Percentiles rank a stretch among this genome's conserved stretches.
Conservation (phyloP, 345 rosid genomes). For the Psidium friedrichsthalianum region DNA sequence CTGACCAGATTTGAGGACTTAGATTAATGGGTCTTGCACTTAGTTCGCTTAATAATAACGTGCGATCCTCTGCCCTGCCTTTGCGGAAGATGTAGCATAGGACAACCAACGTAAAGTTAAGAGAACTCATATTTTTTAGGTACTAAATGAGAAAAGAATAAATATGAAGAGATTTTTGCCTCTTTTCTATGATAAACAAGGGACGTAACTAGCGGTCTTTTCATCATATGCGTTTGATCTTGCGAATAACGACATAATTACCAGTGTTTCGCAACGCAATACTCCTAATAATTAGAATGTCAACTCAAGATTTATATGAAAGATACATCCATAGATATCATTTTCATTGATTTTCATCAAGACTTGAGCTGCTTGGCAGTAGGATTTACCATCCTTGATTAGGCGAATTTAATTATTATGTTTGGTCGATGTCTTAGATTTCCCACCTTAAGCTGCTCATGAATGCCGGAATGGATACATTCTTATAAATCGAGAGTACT, state of each 20-base stretch:
- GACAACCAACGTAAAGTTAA: not conserved
- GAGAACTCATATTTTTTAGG: not conserved
- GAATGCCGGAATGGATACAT: not conserved
- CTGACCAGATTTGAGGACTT: not conserved
- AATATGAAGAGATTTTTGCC: not conserved
- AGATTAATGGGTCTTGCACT: not conserved
- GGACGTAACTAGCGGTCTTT: not conserved
- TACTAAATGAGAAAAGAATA: not conserved
- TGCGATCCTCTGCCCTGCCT: not conserved
- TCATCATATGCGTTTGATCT: not conserved
- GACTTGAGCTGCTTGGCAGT: not conserved
- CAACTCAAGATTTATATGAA: not conserved
- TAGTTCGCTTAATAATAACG: not conserved
- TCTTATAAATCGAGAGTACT: not conserved
- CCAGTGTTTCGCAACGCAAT: not conserved
- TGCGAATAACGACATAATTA: fast-evolving
- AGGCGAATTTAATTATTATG: not conserved
- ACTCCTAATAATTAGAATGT: not conserved
- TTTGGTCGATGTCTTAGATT: not conserved
- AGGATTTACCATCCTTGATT: not conserved
- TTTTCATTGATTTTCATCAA: not conserved
- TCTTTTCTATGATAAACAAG: not conserved
- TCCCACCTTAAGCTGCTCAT: not conserved
- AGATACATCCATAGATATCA: not conserved
- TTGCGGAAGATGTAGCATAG: not conserved